Evolutionary conservation across 139 green algal species (phyloP).

Genomic region (Chlorella vulgaris): DNA sequence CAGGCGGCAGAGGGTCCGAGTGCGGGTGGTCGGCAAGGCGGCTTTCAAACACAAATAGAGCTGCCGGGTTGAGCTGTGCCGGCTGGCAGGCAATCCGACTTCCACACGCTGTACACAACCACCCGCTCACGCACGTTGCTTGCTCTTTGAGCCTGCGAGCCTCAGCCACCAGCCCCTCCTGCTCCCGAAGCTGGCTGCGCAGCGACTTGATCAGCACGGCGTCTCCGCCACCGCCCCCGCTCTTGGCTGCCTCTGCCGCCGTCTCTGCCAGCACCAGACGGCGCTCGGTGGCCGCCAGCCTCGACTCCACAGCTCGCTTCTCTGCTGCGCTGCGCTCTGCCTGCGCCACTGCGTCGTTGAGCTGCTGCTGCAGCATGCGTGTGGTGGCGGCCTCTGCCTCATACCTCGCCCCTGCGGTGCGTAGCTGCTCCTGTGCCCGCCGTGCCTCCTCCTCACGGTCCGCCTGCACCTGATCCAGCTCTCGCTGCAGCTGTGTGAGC

Average conservation of each 20-base stretch:
- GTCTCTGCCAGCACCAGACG: constrained; percentile 10
- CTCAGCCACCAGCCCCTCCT: constrained; percentile 31
- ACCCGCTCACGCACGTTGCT: constrained; percentile 1
- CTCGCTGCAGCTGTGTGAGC: constrained; percentile 29
- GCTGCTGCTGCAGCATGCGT: constrained; percentile 29
- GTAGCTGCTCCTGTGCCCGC: neutral
- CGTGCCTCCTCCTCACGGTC: constrained; percentile 20
- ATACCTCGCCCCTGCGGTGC: constrained; percentile 8
- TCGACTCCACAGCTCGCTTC: constrained; percentile 3
- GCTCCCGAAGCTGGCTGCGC: constrained; percentile 20
- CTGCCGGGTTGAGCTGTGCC: neutral
- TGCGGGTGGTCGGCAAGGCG: neutral
- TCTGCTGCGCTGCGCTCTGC: neutral
- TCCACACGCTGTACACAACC: neutral
- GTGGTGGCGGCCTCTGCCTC: constrained; percentile 12
- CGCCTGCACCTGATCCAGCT: constrained; percentile 12
- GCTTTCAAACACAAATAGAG: neutral
- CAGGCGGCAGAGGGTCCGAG: neutral
- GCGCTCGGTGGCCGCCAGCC: constrained; percentile 1
- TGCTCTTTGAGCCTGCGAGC: constrained; percentile 35
- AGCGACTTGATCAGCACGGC: constrained; percentile 27
- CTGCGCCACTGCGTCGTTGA: constrained; percentile 7
- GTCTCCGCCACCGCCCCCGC: constrained; percentile 18
- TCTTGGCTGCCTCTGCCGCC: neutral
- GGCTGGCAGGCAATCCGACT: too few species aligned